Percentiles rank a stretch among this genome's conserved stretches.
Conservation (phyloP, 2,329 filamentous ascomycete species). For the Claviceps pusilla region DNA sequence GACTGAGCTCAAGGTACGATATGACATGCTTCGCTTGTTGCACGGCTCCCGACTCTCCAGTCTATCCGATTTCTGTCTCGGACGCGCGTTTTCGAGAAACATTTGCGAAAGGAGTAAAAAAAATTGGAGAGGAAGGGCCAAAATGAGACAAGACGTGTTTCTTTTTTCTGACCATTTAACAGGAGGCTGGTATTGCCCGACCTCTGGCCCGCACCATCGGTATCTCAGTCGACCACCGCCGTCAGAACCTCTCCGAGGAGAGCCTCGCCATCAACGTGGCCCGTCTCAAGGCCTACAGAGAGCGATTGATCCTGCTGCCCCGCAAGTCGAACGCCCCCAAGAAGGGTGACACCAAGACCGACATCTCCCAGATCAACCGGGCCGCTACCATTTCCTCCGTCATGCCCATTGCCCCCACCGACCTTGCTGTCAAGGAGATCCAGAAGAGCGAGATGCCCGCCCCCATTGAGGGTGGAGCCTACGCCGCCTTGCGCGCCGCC, state of each 20-base stretch:
- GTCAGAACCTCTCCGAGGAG: constrained; percentile 95
- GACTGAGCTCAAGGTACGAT: constrained; percentile 85
- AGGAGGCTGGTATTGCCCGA: constrained; percentile 93
- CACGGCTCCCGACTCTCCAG: background rate
- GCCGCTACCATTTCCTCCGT: constrained; percentile 30
- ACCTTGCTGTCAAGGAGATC: constrained; percentile 55
- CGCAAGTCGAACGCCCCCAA: constrained; percentile 87
- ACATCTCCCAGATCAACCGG: constrained; percentile 51
- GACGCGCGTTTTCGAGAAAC: background rate
- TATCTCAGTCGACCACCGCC: constrained; percentile 91
- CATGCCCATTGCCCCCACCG: constrained; percentile 59
- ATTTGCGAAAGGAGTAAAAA: background rate
- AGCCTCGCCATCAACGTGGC: constrained; percentile 86
- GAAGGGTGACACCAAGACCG: constrained; percentile 82
- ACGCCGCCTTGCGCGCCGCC: constrained; percentile 68
- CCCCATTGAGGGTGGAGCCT: constrained; percentile 67
- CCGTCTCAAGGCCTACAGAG: constrained; percentile 95
- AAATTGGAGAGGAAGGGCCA: background rate
- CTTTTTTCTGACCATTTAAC: constrained; percentile 17
- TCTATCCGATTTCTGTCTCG: background rate
- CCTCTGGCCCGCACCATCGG: constrained; percentile 91
- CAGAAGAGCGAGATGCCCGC: constrained; percentile 68
- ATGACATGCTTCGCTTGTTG: background rate
- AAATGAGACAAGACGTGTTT: background rate
- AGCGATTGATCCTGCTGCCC: constrained; percentile 93